phyloP scores from a whole-genome alignment of 2,329 filamentous ascomycete species.

The Biscogniauxia mediterranea region DNA sequence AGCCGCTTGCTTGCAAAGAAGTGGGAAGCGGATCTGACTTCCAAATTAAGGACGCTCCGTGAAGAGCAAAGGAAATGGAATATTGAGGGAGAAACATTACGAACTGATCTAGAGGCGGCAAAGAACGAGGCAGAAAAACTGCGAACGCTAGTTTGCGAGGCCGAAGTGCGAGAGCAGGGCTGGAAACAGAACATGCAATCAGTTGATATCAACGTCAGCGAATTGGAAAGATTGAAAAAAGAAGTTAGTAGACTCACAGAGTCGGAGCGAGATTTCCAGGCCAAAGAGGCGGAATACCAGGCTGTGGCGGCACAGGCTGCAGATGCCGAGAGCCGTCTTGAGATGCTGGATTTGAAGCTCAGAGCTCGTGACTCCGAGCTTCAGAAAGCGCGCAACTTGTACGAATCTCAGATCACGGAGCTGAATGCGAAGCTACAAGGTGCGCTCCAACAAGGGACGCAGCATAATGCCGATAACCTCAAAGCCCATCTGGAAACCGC shows the following conservation, averaged over 20 bases:
- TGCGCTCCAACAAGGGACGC: conserved; percentile 32
- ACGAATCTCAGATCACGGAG: conserved; percentile 47
- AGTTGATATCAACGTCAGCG: conserved; percentile 58
- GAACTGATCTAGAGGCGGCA: conserved; percentile 56
- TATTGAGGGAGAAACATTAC: conserved; percentile 54
- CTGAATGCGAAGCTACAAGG: conserved; percentile 47
- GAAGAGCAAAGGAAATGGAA: conserved; percentile 69
- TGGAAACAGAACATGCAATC: conserved; percentile 63
- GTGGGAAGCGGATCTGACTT: conserved; percentile 69
- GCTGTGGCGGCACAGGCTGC: conserved; percentile 56
- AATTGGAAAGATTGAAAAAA: conserved; percentile 57
- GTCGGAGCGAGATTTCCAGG: conserved; percentile 61
- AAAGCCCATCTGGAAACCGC: conserved; percentile 43
- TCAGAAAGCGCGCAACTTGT: conserved; percentile 41
- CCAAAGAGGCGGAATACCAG: conserved; percentile 60
- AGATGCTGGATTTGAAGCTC: conserved; percentile 59
- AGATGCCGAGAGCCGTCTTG: conserved; percentile 56
- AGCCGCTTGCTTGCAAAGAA: conserved; percentile 73
- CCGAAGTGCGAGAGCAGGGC: conserved; percentile 66
- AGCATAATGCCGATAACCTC: conserved; percentile 28
- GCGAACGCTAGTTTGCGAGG: conserved; percentile 62
- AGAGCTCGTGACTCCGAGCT: conserved; percentile 48
- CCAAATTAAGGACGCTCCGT: conserved; percentile 63
- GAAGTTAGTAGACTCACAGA: conserved; percentile 61
- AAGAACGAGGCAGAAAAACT: conserved; percentile 63